Base-by-base conservation (phyloP, 2,329 filamentous ascomycete genomes). In the Scedosporium apiospermum region DNA sequence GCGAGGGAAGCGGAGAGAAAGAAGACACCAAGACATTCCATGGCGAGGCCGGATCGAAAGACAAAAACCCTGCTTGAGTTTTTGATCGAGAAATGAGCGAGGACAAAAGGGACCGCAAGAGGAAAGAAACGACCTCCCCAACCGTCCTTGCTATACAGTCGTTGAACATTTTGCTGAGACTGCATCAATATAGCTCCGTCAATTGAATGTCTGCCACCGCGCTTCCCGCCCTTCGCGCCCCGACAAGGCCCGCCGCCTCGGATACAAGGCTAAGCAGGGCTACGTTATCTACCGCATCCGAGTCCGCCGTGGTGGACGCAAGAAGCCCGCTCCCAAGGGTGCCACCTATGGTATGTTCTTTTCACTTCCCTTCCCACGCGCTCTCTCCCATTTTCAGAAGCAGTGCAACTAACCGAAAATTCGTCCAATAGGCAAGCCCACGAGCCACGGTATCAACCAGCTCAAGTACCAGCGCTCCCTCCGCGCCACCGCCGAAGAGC, bases 251-350 rank as follows among this genome's bases (percentile, higher is more conserved):
- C 95, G 95, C 83, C 95, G 96, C 81, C 91, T 99, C 73, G 95
- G 95, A 75, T 99, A 99, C 91, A 99, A 99, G 91, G 95, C 96
- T 86, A 99, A 99, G 91, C 95, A 99, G 86, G 95, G 95, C 81
- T 99, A 98, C 86, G 95, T 99, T 78, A 92, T 99, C 89, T 99
- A 99, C 89, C 95, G 95, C 79, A 87, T 96, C 77, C 95, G 95
- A 78, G 95, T 99, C 74, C 90, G 95, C 80, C 92, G 95, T 80
- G 95, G 95, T 89, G 95, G 95, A 76, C 92, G 95, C 87, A 99
- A 99, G 93, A 87, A 87, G 80, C 95, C 93, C 74, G 91, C 87
- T 67, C 87, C 89, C 76, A 96, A 96, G 92, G 95, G 95, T 88
- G 95, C 95, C 81, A 99, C 95, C 73, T 99, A 95, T 80, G 95